Evolutionary conservation across 2,329 filamentous ascomycete species (phyloP), one percentile per base, ranked within the genome.

Genomic region (Alternaria sp.): DNA sequence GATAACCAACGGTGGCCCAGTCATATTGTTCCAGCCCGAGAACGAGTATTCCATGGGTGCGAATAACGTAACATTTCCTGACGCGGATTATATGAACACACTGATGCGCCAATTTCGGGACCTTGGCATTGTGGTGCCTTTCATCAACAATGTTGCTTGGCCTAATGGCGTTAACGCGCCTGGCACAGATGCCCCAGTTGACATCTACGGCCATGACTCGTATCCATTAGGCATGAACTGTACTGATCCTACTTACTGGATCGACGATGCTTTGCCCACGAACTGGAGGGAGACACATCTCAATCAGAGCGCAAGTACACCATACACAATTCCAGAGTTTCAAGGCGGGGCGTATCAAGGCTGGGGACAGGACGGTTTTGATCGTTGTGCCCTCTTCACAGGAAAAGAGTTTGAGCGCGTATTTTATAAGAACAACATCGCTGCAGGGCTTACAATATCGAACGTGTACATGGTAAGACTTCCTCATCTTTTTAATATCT

Each of bases 1-100:
- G 69, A 93, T 94, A 69, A 93, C 90, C 2, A 91, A 93, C 52
- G 92, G 90, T 0, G 92, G 92, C 0, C 91, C 91, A 0, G 84
- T 94, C 3, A 91, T 94, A 62, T 79, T 94, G 1, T 85, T 90
- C 54, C 92, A 95, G 73, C 89, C 90, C 0, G 92, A 95, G 74
- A 94, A 94, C 63, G 92, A 94, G 74, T 93, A 94, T 71, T 87
- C 85, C 3, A 77, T 80, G 28, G 82, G 81, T 5, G 74, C 80
- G 28, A 80, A 80, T 5, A 79, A 84, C 7, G 75, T 78, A 0
- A 76, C 78, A 4, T 91, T 89, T 61, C 89, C 89, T 0, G 87
- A 92, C 67, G 82, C 83, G 0, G 81, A 83, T 0, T 94, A 93
- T 72, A 87, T 93, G 77, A 84, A 87, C 59, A 87, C 89, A 63